Base-by-base conservation (phyloP, 2,329 filamentous ascomycete species). In the Magnaporthiopsis incrustans region DNA sequence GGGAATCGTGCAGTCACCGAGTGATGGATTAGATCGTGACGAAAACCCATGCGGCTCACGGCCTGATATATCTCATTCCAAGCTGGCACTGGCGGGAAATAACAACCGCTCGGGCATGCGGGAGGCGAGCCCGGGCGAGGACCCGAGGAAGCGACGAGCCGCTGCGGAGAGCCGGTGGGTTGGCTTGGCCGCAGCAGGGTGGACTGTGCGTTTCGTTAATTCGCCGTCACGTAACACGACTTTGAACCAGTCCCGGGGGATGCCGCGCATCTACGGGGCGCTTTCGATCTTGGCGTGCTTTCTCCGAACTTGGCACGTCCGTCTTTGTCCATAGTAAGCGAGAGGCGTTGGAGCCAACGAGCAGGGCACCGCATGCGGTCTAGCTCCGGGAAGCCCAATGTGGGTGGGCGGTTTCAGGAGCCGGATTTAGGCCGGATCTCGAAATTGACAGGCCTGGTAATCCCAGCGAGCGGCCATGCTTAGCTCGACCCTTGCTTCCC, bases 301-400 rank as follows among this genome's bases (percentile, higher is more conserved):
- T 26, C 25, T 58, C 14, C 18, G 30, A 27, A 5, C 57, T 58
- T 58, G 57, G 57, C 57, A 10, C 22, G 11, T 58, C 57, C 57
- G 26, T 58, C 25, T 58, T 58, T 58, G 57, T 58, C 57, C 57
- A 58, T 27, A 26, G 25, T 58, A 58, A 58, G 57, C 57, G 57
- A 58, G 57, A 30, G 57, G 57, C 57, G 57, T 58, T 25, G 57
- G 44, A 10, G 44, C 18, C 44, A 53, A 25, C 44, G 44, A 53
- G 6, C 44, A n/a, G 44, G 44, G 22, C 44, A n/a, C 44, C 44
- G 44, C 44, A 25, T 53, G 44, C n/a, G 8, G 44, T 22, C 44
- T 53, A 25, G 18, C n/a, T 25, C 44, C n/a, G 38, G 38, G 38
- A 44, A 44, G 15, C 14, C 4, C 14, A 44, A 12, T 15, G 15